phyloP scores from a whole-genome alignment of 257 asterid genomes.

The Solanum boliviense region DNA sequence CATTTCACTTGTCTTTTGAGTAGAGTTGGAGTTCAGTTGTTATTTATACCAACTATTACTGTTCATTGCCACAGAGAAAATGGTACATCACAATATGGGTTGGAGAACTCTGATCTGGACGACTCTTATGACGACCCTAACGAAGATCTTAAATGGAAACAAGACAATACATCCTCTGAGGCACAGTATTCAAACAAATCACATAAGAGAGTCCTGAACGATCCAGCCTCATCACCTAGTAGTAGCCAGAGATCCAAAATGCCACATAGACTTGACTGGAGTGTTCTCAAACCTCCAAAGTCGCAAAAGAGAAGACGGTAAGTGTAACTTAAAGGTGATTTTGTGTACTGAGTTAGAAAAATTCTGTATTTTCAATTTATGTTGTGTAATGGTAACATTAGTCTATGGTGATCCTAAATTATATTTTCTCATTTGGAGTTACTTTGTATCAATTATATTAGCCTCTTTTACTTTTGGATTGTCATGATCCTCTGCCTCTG shows the following conservation, averaged over 20 bases:
- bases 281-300: constrained; percentile 72
- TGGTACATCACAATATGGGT: constrained; percentile 18
- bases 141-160: constrained; percentile 52
- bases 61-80: constrained; percentile 38
- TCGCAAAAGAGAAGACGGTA: constrained; percentile 34
- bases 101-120: constrained; percentile 20
- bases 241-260: constrained; percentile 32
- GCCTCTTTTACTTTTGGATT: neutral
- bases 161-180: constrained; percentile 20
- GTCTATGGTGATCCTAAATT: neutral
- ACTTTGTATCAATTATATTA: neutral
- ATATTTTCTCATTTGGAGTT: neutral
- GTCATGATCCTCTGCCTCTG: neutral
- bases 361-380: neutral
- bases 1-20: neutral
- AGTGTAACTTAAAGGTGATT: constrained; percentile 8
- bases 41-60: neutral
- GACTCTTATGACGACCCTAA: constrained; percentile 13
- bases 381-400: neutral
- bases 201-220: constrained; percentile 17
- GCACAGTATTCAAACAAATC: constrained; percentile 29
- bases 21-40: neutral
- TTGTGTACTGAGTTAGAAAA: neutral
- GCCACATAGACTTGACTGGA: constrained; percentile 59
- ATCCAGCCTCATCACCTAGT: constrained; percentile 21